These are phyloP conservation scores for Corchorus olitorius DNA, from an alignment of 345 rosid species.

Conservation along the genomic window DNA sequence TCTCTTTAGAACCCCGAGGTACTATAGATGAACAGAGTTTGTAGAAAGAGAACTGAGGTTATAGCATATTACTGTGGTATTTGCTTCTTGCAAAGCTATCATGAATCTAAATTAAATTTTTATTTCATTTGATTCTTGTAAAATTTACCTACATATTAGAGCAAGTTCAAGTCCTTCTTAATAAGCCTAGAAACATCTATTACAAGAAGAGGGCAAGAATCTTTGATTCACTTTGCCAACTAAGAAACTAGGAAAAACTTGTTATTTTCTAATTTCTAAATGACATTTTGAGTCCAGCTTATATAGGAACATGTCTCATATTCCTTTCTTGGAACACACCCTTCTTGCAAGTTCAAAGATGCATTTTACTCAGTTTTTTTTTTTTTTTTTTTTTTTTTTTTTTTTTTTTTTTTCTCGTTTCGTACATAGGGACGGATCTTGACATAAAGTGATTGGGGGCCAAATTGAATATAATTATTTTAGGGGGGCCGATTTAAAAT, in stretches of 20 bases:
- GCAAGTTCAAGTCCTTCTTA: not conserved
- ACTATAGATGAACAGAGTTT: not conserved
- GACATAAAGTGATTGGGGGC: no score
- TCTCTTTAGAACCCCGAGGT: not conserved
- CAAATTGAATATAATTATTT: no score
- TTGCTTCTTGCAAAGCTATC: constrained; percentile 12
- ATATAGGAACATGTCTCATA: not conserved
- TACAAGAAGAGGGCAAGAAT: not conserved
- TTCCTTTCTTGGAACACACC: not conserved
- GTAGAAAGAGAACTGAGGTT: constrained; percentile 10
- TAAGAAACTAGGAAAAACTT: not conserved
- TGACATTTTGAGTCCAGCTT: not conserved
- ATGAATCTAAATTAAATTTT: not conserved
- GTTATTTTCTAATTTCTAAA: not conserved
- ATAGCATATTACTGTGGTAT: not conserved
- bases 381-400: no score
- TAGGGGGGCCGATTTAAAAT: no score
- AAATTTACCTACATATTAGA: not conserved
- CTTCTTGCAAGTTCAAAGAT: not conserved
- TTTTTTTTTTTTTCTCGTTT: no score
- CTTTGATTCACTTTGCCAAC: not conserved
- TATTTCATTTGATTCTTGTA: not conserved
- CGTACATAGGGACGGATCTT: no score
- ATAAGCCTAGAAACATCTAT: constrained; percentile 6
- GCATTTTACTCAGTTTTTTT: not conserved